Evolutionary conservation across 1,284 basidiomycete genomes (phyloP), one percentile per base, ranked within the genome.

Genomic region (Thecaphora thlaspeos): DNA sequence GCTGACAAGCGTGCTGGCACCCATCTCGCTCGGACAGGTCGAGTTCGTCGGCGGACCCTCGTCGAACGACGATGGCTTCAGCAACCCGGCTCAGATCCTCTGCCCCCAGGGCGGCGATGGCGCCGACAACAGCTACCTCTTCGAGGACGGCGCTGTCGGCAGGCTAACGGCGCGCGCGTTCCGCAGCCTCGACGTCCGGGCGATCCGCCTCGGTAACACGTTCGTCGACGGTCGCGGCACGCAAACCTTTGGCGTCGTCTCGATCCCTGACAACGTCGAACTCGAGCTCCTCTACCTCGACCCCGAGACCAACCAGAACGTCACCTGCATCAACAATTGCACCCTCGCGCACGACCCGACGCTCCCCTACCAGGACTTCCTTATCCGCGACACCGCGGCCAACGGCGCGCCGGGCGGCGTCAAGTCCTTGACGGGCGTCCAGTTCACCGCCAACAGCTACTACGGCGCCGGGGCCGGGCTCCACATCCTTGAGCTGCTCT

Each of bases 141-240:
- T 87, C 21, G 82, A 84, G 41, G 87, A 91, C 72, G 85, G 84
- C 19, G 85, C 81, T 41, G 85, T 88, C 2, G 82, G 88, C 34
- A 84, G 94, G 63, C 75, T 80, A 38, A 90, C 88, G 23, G 82
- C 91, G 36, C 82, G 88, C 44, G 84, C 87, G 39, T 89, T 88
- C 76, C 81, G 84, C 28, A 87, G 84, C 69, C 83, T 89, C 57
- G 85, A 83, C 49, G 87, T 85, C 2, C 85, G 83, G 48, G 94
- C 93, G 11, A 79, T 97, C 43, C 86, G 94, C 40, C 81, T 98
- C 37, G 91, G 90, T 26, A 97, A 98, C 80, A 92, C 91, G 1
- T 90, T 92, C 76, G 82, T 86, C 57, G 81, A 84, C 44, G 85
- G 86, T 41, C 86, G 88, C 59, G 88, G 90, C 19, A 92, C 92